Evolutionary conservation across 2,329 filamentous ascomycete species (phyloP).

Genomic region (Rutstroemia sp.): DNA sequence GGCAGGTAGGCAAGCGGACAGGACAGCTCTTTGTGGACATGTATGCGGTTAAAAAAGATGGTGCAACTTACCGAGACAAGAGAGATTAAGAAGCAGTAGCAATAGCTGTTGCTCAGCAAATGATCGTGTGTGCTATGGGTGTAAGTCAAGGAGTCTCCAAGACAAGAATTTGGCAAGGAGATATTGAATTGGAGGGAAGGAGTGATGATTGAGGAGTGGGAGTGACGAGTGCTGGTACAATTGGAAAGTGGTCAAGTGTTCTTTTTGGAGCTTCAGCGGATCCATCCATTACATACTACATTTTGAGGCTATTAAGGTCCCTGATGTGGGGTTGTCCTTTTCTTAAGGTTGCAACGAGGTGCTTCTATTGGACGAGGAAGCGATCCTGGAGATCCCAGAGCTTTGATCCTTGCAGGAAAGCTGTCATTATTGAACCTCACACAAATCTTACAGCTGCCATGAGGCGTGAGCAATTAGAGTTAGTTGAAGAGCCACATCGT

Average conservation of each 20-base stretch:
- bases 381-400: not conserved
- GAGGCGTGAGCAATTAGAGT: no score
- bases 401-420: not conserved
- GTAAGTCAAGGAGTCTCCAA: not conserved
- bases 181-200: not conserved
- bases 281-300: not conserved
- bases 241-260: slow-evolving; percentile 6
- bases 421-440: not conserved
- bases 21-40: not conserved
- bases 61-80: slow-evolving; percentile 1
- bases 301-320: slow-evolving; percentile 5
- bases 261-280: not conserved
- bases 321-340: not conserved
- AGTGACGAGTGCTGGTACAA: not conserved
- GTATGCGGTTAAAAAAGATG: not conserved
- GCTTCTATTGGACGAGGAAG: not conserved
- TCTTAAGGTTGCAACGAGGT: no score
- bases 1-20: slow-evolving; percentile 1
- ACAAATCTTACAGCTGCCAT: not conserved
- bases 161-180: not conserved
- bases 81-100: not conserved
- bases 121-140: no score
- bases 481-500: no score
- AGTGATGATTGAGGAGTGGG: not conserved
- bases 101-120: not conserved